Percentiles rank a stretch among this genome's conserved stretches.
These are phyloP conservation scores for Volutella citrinella DNA, from an alignment of 2,329 filamentous ascomycete species.

Conservation along the genomic window DNA sequence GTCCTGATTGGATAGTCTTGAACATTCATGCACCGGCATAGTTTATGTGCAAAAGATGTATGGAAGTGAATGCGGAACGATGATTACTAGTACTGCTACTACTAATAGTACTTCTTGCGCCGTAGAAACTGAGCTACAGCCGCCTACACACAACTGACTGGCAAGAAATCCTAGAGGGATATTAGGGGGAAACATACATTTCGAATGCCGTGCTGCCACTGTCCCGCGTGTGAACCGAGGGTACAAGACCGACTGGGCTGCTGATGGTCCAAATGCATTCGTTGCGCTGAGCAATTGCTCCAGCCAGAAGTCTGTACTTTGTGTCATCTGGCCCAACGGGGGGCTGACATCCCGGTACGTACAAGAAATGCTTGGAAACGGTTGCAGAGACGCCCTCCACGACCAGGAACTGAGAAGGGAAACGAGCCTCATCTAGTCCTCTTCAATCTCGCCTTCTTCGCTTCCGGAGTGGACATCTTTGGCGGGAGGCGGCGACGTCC, in stretches of 20 bases:
- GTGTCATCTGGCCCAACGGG: slow-evolving; percentile 27
- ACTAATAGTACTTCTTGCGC: slow-evolving; percentile 2
- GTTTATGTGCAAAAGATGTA: no score
- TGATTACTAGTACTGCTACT: no score
- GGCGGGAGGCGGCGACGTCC: slow-evolving; percentile 45
- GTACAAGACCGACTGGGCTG: slow-evolving; percentile 14
- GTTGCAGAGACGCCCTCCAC: slow-evolving; percentile 8
- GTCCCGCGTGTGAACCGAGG: no score
- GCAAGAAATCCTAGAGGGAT: slow-evolving; percentile 13
- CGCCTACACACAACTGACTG: slow-evolving; percentile 17
- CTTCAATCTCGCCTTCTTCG: slow-evolving; percentile 97
- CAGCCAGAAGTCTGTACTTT: slow-evolving; percentile 23
- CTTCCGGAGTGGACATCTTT: slow-evolving; percentile 69
- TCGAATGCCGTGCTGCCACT: no score
- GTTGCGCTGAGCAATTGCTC: not conserved
- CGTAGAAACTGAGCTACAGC: slow-evolving; percentile 9
- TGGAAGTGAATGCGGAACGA: no score
- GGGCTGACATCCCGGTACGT: slow-evolving; percentile 24
- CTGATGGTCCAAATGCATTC: slow-evolving; percentile 11
- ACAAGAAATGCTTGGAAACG: slow-evolving; percentile 19
- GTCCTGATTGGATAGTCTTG: slow-evolving; percentile 8
- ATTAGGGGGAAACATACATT: slow-evolving; percentile 23
- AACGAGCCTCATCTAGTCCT: slow-evolving; percentile 49
- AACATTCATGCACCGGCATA: no score
- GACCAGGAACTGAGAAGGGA: slow-evolving; percentile 5